These are phyloP conservation scores for Kingdonia uniflora DNA, from an alignment of 164 flowering plant genomes.

Conservation along the genomic window DNA sequence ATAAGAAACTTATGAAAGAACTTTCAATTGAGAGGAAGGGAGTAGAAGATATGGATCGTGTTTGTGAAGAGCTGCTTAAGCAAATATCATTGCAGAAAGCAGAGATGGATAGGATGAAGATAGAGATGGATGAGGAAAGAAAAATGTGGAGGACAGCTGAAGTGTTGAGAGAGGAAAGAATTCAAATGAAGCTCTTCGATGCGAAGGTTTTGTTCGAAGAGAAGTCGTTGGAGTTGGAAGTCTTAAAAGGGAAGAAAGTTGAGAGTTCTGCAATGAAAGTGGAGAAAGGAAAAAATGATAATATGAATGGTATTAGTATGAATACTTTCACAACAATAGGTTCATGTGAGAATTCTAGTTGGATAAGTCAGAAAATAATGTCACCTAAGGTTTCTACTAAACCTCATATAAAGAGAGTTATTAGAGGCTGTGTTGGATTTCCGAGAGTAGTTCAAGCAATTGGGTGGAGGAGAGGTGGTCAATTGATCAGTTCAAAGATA, in stretches of 20 bases:
- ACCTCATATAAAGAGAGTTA: slow-evolving; percentile 69
- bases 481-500: slow-evolving; percentile 38
- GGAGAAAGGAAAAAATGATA: neutral
- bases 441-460: slow-evolving; percentile 53
- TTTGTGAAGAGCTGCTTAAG: slow-evolving; percentile 36
- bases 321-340: no score
- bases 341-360: slow-evolving; percentile 8
- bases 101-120: slow-evolving; percentile 27
- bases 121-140: slow-evolving; percentile 54
- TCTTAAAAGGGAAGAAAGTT: neutral
- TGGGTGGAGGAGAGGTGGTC: slow-evolving; percentile 37
- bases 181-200: slow-evolving; percentile 66
- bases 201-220: slow-evolving; percentile 50
- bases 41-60: slow-evolving; percentile 34
- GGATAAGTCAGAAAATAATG: slow-evolving; percentile 13
- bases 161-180: slow-evolving; percentile 60
- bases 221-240: slow-evolving; percentile 33
- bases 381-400: slow-evolving; percentile 46
- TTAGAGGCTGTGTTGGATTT: slow-evolving; percentile 77
- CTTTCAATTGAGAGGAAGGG: slow-evolving; percentile 38
- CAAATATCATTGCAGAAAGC: slow-evolving; percentile 26
- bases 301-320: no score
- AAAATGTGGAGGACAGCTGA: slow-evolving; percentile 60
- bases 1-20: slow-evolving; percentile 35
- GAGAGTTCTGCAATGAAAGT: neutral